phyloP scores from a whole-genome alignment of 345 rosid species.

The Hibiscus tridactylites region DNA sequence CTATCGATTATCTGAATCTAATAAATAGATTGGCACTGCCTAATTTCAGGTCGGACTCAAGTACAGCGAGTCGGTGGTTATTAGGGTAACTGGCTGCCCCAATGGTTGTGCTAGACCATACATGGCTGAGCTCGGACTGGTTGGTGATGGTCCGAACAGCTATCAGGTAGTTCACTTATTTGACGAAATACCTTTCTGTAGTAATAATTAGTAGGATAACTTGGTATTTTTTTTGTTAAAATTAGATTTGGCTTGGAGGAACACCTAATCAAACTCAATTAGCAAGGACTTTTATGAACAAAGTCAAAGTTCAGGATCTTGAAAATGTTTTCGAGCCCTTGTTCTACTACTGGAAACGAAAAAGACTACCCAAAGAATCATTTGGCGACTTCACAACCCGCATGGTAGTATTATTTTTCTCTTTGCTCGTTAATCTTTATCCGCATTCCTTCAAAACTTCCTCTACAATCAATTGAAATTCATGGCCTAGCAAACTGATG shows the following conservation, averaged over 20 bases:
- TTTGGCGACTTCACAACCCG: constrained; percentile 84
- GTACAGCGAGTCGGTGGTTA: constrained; percentile 77
- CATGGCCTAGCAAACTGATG: not conserved
- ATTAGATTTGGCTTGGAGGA: constrained; percentile 97
- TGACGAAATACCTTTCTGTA: not conserved
- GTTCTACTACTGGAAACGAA: constrained; percentile 75
- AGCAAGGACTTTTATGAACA: constrained; percentile 76
- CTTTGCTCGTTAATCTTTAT: not conserved
- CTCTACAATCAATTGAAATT: not conserved
- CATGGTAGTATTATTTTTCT: constrained; percentile 31
- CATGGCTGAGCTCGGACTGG: constrained; percentile 98
- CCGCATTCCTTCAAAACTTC: not conserved
- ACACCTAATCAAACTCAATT: constrained; percentile 70
- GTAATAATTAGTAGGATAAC: not conserved
- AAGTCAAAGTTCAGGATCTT: constrained; percentile 86
- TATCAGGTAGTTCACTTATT: constrained; percentile 56
- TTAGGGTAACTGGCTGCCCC: constrained; percentile 95
- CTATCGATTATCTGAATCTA: not conserved
- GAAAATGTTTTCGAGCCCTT: constrained; percentile 87
- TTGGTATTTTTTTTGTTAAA: not conserved
- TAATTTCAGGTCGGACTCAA: constrained; percentile 78
- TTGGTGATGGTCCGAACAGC: constrained; percentile 99
- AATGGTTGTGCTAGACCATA: constrained; percentile 99
- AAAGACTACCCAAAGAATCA: constrained; percentile 72
- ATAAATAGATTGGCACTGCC: constrained; percentile 3